A percentile compares a stretch with the other conserved stretches of the same genome.
Conservation (phyloP, 23 red algal genomes). For the Chondrus crispus region DNA sequence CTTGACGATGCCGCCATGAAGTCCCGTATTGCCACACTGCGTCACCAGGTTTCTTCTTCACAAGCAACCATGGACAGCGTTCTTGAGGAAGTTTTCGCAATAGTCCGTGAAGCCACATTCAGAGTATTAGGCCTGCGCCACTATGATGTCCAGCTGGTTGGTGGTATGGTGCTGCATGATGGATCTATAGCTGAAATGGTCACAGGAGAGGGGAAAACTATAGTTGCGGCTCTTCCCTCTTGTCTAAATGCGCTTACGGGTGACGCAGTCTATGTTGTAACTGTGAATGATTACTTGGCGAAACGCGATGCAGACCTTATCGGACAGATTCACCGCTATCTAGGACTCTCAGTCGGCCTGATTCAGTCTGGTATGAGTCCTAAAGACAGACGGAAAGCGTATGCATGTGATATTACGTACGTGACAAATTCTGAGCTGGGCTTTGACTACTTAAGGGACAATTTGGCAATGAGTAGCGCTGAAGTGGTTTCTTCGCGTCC, state of each 20-base stretch:
- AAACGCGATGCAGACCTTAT: constrained; percentile 78
- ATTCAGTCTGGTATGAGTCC: constrained; percentile 47
- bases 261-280: constrained; percentile 75
- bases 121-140: constrained; percentile 81
- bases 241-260: constrained; percentile 64
- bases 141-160: constrained; percentile 95
- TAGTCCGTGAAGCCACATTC: constrained; percentile 80
- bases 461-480: constrained; percentile 76
- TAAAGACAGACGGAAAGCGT: constrained; percentile 55
- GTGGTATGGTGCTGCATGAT: constrained; percentile 79
- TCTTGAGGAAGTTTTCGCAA: constrained; percentile 84
- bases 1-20: constrained; percentile 16
- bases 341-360: constrained; percentile 82
- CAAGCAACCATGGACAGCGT: constrained; percentile 28
- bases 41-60: constrained; percentile 25
- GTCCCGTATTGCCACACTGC: constrained; percentile 3
- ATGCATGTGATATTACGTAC: constrained; percentile 83
- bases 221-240: constrained; percentile 68
- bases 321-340: constrained; percentile 62
- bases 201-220: constrained; percentile 98
- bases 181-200: constrained; percentile 93
- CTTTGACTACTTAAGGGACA: constrained; percentile 97
- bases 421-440: constrained; percentile 98
- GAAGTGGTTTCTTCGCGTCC: constrained; percentile 70
- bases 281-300: constrained; percentile 97